A percentile compares a stretch with the other conserved stretches of the same genome.
Conservation (phyloP, 1,139 yeast species). For the Zygoascus sp. region DNA sequence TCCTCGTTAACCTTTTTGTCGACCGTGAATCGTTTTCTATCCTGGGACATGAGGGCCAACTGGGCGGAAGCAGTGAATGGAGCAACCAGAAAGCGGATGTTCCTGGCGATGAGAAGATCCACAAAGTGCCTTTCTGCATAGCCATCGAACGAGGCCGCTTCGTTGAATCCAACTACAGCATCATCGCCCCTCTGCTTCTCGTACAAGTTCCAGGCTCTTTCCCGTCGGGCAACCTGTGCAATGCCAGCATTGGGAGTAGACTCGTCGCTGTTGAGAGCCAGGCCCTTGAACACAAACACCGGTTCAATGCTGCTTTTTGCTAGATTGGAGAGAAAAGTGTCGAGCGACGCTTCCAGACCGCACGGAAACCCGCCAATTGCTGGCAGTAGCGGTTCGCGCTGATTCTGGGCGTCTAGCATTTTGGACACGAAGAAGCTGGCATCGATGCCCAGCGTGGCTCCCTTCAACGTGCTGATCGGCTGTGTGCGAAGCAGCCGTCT, state of each 20-base stretch:
- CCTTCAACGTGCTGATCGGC: constrained; percentile 62
- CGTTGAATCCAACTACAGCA: constrained; percentile 34
- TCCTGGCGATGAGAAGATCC: constrained; percentile 51
- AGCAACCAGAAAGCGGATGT: constrained; percentile 66
- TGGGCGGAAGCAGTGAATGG: constrained; percentile 85
- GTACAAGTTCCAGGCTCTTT: constrained; percentile 37
- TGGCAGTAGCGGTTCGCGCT: constrained; percentile 66
- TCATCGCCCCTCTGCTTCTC: constrained; percentile 34
- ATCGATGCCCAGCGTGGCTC: constrained; percentile 77
- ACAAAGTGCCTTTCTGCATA: constrained; percentile 45
- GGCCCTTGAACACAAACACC: constrained; percentile 67
- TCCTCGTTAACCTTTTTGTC: constrained; percentile 3
- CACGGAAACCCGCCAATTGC: constrained; percentile 84
- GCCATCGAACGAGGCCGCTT: constrained; percentile 20
- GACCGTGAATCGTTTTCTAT: constrained; percentile 1
- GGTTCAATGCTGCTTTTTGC: constrained; percentile 64
- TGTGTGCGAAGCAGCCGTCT: constrained; percentile 58
- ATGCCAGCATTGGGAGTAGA: constrained; percentile 20
- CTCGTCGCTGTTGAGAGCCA: constrained; percentile 29
- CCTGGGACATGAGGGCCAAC: constrained; percentile 50
- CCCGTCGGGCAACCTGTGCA: constrained; percentile 23
- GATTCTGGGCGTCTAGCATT: constrained; percentile 48
- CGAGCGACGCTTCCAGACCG: constrained; percentile 51
- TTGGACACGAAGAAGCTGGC: constrained; percentile 72
- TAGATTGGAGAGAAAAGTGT: constrained; percentile 60